Conservation (phyloP, 106 monocot species). For the Allium cepa region DNA sequence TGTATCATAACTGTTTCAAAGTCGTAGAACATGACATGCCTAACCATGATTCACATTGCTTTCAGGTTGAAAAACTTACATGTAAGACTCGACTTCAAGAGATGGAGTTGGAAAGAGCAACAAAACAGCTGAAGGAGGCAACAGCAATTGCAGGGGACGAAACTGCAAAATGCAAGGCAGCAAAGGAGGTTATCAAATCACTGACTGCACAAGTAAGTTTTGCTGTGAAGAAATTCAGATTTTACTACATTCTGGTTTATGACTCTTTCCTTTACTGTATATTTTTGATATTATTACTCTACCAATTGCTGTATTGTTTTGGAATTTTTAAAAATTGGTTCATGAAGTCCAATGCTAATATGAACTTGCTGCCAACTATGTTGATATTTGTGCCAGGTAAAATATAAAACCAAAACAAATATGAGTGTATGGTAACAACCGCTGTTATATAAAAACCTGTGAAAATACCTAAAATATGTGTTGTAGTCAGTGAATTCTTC, state of each 20-base stretch:
- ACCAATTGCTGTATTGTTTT: background rate
- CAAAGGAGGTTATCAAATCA: conserved; percentile 97
- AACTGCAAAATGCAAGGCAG: conserved; percentile 95
- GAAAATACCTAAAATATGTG: background rate
- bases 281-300: background rate
- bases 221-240: background rate
- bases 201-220: conserved; percentile 84
- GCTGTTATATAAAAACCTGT: background rate
- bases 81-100: conserved; percentile 81
- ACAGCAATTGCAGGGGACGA: conserved; percentile 81
- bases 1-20: background rate
- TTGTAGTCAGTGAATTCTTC: background rate
- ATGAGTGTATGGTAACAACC: too few relatives aligned
- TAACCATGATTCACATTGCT: conserved; percentile 1
- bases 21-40: background rate
- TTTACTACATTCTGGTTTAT: background rate
- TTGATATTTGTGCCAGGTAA: too few relatives aligned
- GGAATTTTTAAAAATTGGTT: background rate
- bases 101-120: conserved; percentile 81
- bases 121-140: conserved; percentile 90
- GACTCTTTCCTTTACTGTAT: background rate
- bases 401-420: too few relatives aligned
- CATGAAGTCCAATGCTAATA: too few relatives aligned
- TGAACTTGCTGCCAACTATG: background rate
- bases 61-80: conserved; percentile 76